A percentile compares a stretch with the other conserved stretches of the same genome.
Conservation (phyloP, 805 yeast genomes). For the Candida nemodendra region DNA sequence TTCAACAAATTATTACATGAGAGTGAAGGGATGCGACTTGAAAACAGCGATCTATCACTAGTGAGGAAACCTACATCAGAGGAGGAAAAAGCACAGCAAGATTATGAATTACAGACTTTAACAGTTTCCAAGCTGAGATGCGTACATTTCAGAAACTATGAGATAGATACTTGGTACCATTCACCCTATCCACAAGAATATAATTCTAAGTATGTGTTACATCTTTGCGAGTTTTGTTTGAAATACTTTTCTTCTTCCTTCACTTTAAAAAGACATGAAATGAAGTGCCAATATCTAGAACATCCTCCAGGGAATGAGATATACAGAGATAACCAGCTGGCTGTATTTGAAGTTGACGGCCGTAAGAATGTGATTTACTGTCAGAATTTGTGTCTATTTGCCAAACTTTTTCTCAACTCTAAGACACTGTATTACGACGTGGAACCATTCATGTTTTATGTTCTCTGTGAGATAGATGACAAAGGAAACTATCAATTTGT, state of each 20-base stretch:
- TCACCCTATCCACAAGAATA: slow-evolving; percentile 93
- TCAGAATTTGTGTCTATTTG: slow-evolving; percentile 85
- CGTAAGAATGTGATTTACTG: slow-evolving; percentile 77
- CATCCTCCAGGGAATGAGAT: slow-evolving; percentile 93
- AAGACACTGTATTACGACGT: slow-evolving; percentile 93
- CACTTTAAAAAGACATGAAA: slow-evolving; percentile 64
- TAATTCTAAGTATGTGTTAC: slow-evolving; percentile 57
- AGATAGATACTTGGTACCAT: slow-evolving; percentile 87
- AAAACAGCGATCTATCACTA: slow-evolving; percentile 35
- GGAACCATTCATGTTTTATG: slow-evolving; percentile 90
- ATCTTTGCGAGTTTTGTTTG: slow-evolving; percentile 82
- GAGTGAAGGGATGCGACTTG: slow-evolving; percentile 39
- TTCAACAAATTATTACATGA: slow-evolving; percentile 44
- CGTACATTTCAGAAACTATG: slow-evolving; percentile 68
- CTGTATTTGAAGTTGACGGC: slow-evolving; percentile 93
- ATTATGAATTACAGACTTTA: slow-evolving; percentile 24
- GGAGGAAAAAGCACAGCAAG: slow-evolving; percentile 25
- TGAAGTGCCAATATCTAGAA: slow-evolving; percentile 62
- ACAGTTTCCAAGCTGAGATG: slow-evolving; percentile 48
- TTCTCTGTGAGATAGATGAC: slow-evolving; percentile 65
- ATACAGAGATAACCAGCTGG: slow-evolving; percentile 67
- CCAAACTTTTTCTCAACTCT: slow-evolving; percentile 85
- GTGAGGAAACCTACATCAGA: slow-evolving; percentile 19
- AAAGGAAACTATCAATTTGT: slow-evolving; percentile 66
- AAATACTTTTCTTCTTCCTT: slow-evolving; percentile 73